phyloP scores from a whole-genome alignment of 805 yeast species.

The Saturnispora zaruensis region DNA sequence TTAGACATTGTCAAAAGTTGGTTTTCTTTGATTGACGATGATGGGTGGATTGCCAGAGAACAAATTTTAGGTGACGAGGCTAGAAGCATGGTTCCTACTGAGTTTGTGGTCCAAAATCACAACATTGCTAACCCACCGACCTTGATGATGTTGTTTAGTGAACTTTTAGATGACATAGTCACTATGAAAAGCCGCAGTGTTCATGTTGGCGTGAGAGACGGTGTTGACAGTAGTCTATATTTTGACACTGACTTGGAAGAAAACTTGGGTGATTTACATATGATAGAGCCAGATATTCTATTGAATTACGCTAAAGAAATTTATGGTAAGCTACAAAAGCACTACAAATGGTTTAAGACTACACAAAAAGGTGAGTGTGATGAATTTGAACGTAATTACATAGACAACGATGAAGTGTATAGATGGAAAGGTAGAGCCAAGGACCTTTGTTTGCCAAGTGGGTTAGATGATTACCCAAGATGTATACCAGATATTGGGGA shows the following conservation, averaged over 20 bases:
- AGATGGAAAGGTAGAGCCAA: conserved; percentile 91
- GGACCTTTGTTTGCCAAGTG: conserved; percentile 83
- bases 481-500: conserved; percentile 83
- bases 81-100: conserved; percentile 75
- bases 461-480: conserved; percentile 93
- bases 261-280: conserved; percentile 42
- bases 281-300: conserved; percentile 51
- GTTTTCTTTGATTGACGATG: conserved; percentile 77
- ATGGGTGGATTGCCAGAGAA: conserved; percentile 97
- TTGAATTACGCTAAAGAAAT: conserved; percentile 49
- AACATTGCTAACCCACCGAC: conserved; percentile 95
- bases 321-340: conserved; percentile 68
- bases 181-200: conserved; percentile 6
- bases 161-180: conserved; percentile 35
- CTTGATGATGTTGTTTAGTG: conserved; percentile 61
- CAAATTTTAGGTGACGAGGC: conserved; percentile 90
- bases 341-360: conserved; percentile 75
- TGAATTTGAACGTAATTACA: conserved; percentile 57
- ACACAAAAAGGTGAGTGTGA: conserved; percentile 71
- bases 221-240: conserved; percentile 15
- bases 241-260: conserved; percentile 20
- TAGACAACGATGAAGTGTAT: conserved; percentile 54
- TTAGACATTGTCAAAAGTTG: conserved; percentile 78
- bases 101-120: conserved; percentile 80
- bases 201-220: conserved; percentile 21